Conservation (phyloP, 768 basidiomycete genomes). For the Mycena pura region DNA sequence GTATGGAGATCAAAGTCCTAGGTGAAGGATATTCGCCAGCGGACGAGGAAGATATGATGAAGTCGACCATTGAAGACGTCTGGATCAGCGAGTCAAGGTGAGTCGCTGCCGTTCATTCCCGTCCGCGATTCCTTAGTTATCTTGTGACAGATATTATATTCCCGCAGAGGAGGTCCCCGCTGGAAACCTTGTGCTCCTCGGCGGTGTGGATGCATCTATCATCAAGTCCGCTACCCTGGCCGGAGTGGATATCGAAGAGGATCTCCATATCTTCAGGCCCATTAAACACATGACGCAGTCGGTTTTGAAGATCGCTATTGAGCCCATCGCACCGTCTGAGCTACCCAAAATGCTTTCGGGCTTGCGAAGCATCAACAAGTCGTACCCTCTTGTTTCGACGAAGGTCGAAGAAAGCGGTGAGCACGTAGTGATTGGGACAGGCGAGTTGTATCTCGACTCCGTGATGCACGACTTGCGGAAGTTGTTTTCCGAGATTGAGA, state of each 20-base stretch:
- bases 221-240: conserved; percentile 93
- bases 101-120: not conserved
- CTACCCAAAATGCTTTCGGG: conserved; percentile 99
- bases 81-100: conserved; percentile 95
- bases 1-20: conserved; percentile 90
- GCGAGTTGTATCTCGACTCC: conserved; percentile 95
- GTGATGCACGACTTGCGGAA: conserved; percentile 94
- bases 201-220: conserved; percentile 93
- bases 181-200: conserved; percentile 91
- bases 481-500: conserved; percentile 97
- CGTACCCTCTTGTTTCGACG: conserved; percentile 91
- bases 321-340: conserved; percentile 97
- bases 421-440: conserved; percentile 95
- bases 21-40: conserved; percentile 99
- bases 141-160: conserved; percentile 76
- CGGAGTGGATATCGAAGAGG: conserved; percentile 74
- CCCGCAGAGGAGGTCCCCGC: conserved; percentile 88
- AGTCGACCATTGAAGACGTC: conserved; percentile 80
- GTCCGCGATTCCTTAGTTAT: conserved; percentile 14
- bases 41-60: conserved; percentile 98
- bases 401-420: conserved; percentile 99
- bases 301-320: conserved; percentile 96
- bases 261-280: conserved; percentile 94
- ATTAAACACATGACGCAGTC: conserved; percentile 97
- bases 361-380: conserved; percentile 95